Percentiles rank a stretch among this genome's conserved stretches.
These are phyloP conservation scores for Penicillium flavigenum DNA, from an alignment of 495 filamentous ascomycete species.

Conservation along the genomic window DNA sequence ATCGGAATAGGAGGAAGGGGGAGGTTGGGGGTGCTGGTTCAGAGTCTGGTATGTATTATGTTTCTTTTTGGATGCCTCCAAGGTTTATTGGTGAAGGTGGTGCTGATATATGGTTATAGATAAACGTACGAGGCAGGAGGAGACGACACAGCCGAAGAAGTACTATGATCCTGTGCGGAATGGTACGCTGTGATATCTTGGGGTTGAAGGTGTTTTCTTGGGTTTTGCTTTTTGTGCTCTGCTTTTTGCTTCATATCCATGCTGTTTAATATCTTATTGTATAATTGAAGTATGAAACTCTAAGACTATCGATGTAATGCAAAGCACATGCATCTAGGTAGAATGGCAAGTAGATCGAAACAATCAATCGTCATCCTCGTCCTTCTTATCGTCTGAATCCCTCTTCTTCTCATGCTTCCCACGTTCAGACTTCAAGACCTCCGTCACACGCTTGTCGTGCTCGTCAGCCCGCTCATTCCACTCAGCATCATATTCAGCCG, in stretches of 20 bases:
- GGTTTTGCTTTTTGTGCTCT: background rate
- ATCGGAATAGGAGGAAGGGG: conserved; percentile 46
- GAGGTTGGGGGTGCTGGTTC: conserved; percentile 19
- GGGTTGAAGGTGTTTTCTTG: background rate
- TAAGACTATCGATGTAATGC: background rate
- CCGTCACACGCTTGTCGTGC: conserved; percentile 67
- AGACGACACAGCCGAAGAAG: conserved; percentile 32
- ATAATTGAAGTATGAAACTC: conserved; percentile 5
- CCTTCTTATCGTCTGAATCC: conserved; percentile 42
- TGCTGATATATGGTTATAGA: conserved; percentile 24
- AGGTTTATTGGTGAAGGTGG: background rate
- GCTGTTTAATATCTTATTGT: conserved; percentile 7
- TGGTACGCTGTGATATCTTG: conserved; percentile 27
- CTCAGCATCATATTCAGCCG: conserved; percentile 88
- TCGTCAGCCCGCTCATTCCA: conserved; percentile 86
- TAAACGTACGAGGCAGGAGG: conserved; percentile 24
- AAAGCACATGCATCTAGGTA: background rate
- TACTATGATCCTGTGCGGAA: conserved; percentile 52
- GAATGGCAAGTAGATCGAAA: conserved; percentile 1
- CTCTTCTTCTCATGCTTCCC: conserved; percentile 50
- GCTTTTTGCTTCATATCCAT: conserved; percentile 2
- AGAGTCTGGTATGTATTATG: conserved; percentile 30
- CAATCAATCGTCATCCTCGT: conserved; percentile 20
- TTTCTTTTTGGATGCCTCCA: background rate
- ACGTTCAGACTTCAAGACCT: conserved; percentile 65